phyloP scores from a whole-genome alignment of 2,329 filamentous ascomycete genomes.

The Pseudocercospora crystallina region DNA sequence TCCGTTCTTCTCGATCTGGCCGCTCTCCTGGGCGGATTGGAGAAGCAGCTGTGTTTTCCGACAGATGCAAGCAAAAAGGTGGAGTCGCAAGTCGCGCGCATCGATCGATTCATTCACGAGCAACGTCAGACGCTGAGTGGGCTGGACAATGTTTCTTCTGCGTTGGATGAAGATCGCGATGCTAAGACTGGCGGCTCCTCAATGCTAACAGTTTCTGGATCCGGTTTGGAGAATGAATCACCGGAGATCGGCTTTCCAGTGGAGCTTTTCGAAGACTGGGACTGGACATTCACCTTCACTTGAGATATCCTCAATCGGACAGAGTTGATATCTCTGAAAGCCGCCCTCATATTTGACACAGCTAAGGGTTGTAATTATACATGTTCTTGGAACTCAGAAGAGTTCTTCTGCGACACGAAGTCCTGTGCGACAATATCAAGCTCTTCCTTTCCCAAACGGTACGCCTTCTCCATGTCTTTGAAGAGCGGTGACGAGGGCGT shows the following conservation, averaged over 20 bases:
- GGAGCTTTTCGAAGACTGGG: slow-evolving; percentile 43
- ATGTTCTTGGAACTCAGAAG: neutral
- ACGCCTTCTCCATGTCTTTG: slow-evolving; percentile 48
- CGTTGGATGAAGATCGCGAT: neutral
- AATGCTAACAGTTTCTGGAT: neutral
- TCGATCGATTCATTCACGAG: slow-evolving; percentile 8
- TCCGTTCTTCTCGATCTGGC: slow-evolving; percentile 6
- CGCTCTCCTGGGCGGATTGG: slow-evolving; percentile 1
- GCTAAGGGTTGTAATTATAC: neutral
- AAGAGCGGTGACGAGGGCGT: slow-evolving; percentile 45
- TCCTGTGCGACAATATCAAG: neutral
- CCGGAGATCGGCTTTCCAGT: slow-evolving; percentile 32
- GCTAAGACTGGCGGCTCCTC: neutral
- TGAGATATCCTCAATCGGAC: neutral
- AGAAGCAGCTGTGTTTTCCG: slow-evolving; percentile 6
- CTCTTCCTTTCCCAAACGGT: slow-evolving; percentile 16
- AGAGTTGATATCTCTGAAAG: neutral
- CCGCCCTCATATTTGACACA: neutral
- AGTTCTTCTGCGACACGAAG: neutral
- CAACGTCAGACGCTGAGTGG: neutral
- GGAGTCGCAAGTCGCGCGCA: slow-evolving; percentile 4
- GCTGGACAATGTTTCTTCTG: neutral
- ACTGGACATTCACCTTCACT: slow-evolving; percentile 34
- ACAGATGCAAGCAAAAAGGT: slow-evolving; percentile 10
- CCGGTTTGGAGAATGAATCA: neutral